Conservation (phyloP, 768 basidiomycete species). For the Aureoboletus auriporus region DNA sequence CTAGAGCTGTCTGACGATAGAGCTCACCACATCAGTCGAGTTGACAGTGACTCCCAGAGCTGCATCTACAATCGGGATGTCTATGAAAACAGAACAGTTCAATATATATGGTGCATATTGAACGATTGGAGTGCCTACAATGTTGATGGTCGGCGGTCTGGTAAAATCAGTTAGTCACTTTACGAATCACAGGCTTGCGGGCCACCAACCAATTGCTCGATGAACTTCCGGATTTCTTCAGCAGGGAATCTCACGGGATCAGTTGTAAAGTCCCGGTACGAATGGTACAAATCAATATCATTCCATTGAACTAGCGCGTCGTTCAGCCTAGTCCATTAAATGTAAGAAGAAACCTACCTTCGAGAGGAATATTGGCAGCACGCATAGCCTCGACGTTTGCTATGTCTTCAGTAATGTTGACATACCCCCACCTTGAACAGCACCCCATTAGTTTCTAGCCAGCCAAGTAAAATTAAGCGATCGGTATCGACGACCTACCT, state of each 20-base stretch:
- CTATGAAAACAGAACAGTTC: slow-evolving; percentile 26
- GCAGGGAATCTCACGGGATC: slow-evolving; percentile 62
- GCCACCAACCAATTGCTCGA: slow-evolving; percentile 48
- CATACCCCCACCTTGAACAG: slow-evolving; percentile 40
- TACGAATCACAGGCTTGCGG: background rate
- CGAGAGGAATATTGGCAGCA: slow-evolving; percentile 70
- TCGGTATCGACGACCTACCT: slow-evolving; percentile 30
- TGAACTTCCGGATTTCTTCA: slow-evolving; percentile 51
- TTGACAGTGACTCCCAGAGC: slow-evolving; percentile 57
- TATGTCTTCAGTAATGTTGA: slow-evolving; percentile 51
- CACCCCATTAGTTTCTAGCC: background rate
- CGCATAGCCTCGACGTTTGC: slow-evolving; percentile 56
- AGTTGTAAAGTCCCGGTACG: slow-evolving; percentile 63
- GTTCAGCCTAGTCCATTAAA: background rate
- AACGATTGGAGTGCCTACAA: slow-evolving; percentile 13
- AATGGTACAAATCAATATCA: slow-evolving; percentile 71
- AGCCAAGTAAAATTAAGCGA: background rate
- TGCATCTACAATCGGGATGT: slow-evolving; percentile 69
- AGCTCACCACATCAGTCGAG: slow-evolving; percentile 55
- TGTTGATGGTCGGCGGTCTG: slow-evolving; percentile 28
- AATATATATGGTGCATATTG: background rate
- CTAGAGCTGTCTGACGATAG: background rate
- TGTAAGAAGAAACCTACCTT: slow-evolving; percentile 40
- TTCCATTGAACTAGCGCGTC: slow-evolving; percentile 62
- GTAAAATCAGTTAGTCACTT: slow-evolving; percentile 2